Conservation (phyloP, 2,329 filamentous ascomycete genomes). For the Phoma herbarum region DNA sequence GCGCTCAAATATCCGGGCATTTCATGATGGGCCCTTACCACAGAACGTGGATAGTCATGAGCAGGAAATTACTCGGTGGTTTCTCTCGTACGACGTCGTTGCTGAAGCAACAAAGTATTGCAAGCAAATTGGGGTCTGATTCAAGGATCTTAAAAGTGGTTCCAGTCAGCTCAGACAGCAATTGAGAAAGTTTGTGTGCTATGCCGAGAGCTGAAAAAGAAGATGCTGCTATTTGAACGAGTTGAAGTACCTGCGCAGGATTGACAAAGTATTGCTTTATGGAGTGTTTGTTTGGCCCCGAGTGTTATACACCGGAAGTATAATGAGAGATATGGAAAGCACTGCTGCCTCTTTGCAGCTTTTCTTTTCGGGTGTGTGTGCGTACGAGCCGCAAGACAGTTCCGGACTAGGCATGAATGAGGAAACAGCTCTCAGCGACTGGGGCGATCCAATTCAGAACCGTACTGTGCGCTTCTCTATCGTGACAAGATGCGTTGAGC, state of each 20-base stretch:
- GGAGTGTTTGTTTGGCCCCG: no score
- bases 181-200: background rate
- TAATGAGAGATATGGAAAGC: background rate
- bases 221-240: background rate
- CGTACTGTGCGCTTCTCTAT: background rate
- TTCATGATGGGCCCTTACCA: constrained; percentile 1
- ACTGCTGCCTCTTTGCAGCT: background rate
- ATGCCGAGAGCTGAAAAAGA: background rate
- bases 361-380: background rate
- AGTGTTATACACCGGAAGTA: background rate
- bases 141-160: no score
- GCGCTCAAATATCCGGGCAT: background rate
- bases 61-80: constrained; percentile 4
- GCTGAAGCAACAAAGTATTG: background rate
- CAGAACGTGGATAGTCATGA: constrained; percentile 10
- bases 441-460: background rate
- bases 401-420: background rate
- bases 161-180: no score
- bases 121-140: no score
- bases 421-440: background rate
- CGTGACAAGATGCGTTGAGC: background rate
- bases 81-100: constrained; percentile 5
- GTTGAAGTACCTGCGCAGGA: no score
- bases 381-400: background rate
- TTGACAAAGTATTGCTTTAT: no score